Evolutionary conservation across 192 early-diverging fungal species (phyloP), one percentile per base, ranked within the genome.

Genomic region (Neocallimastix lanati): DNA sequence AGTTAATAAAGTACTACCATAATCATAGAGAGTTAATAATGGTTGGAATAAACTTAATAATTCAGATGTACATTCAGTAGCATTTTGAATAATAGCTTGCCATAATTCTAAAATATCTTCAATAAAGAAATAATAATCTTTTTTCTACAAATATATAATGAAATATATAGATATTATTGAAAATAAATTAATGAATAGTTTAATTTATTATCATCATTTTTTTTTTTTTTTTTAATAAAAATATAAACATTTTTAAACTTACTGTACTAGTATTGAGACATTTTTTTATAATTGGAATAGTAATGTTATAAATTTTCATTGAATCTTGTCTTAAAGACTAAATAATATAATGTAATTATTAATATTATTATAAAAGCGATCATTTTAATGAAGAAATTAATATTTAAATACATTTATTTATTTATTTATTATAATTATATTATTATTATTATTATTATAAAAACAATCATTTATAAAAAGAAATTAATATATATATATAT

Each of bases 101-200:
- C 95, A 96, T 21, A 98, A 86, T 78, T 96, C 94, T n/a, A 96
- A 85, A 4, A 90, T 93, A 80, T 98, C 96, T 80, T 96, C 96
- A 29, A 96, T 86, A 79, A 98, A 79, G 78, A 95, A 96, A 12
- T 94, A 85, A 84, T 94, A 92, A 2, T 6, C 90, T 93, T 79
- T 96, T 95, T 80, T 96, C 96, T 29, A 95, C 86, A 78, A 98
- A 79, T 78, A 96, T 95, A n/a, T n/a, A n/a, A n/a, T n/a, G n/a
- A n/a, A n/a, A n/a, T n/a, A n/a, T n/a, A n/a, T n/a, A n/a, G n/a
- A n/a, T n/a, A n/a, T n/a, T n/a, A n/a, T n/a, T n/a, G n/a, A n/a
- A n/a, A n/a, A n/a, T n/a, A n/a, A n/a, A n/a, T n/a, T n/a, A n/a
- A n/a, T n/a, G n/a, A n/a, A n/a, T n/a, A n/a, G n/a, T n/a, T n/a